A percentile compares a stretch with the other conserved stretches of the same genome.
These are phyloP conservation scores for Candida alai DNA, from an alignment of 805 yeast species.

Conservation along the genomic window DNA sequence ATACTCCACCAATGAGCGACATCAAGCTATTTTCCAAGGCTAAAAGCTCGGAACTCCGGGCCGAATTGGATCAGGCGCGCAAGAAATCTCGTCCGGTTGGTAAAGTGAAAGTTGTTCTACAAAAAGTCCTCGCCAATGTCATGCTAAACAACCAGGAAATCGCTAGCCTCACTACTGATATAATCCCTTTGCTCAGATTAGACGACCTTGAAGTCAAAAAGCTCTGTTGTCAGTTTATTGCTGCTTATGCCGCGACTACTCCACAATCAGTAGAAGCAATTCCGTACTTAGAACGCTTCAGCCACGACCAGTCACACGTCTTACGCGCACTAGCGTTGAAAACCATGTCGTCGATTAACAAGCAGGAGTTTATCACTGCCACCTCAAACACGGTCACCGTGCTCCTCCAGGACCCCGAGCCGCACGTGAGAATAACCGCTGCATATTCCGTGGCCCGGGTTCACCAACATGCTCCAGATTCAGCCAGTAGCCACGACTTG, in stretches of 20 bases:
- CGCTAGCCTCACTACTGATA: slow-evolving; percentile 61
- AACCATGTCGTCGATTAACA: slow-evolving; percentile 58
- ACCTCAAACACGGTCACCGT: slow-evolving; percentile 38
- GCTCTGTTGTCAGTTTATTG: slow-evolving; percentile 64
- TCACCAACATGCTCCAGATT: slow-evolving; percentile 50
- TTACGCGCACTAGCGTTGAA: slow-evolving; percentile 60
- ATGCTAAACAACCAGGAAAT: slow-evolving; percentile 80
- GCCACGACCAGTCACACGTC: slow-evolving; percentile 43
- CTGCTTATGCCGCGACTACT: slow-evolving; percentile 54
- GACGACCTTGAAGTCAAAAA: slow-evolving; percentile 69
- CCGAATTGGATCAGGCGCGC: slow-evolving; percentile 41
- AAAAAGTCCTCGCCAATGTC: slow-evolving; percentile 77
- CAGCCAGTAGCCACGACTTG: slow-evolving; percentile 42
- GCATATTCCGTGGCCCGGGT: slow-evolving; percentile 66
- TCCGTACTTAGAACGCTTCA: slow-evolving; percentile 52
- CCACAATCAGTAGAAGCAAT: slow-evolving; percentile 56
- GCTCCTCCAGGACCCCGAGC: slow-evolving; percentile 44
- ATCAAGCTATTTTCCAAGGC: slow-evolving; percentile 37
- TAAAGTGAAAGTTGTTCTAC: slow-evolving; percentile 42
- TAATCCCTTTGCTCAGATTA: slow-evolving; percentile 46
- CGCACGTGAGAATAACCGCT: slow-evolving; percentile 65
- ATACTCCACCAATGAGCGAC: slow-evolving; percentile 25
- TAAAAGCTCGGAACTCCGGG: slow-evolving; percentile 36
- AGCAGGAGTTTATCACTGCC: slow-evolving; percentile 47
- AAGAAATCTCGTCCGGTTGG: slow-evolving; percentile 39